These are phyloP conservation scores for Colletotrichum sansevieriae DNA, from an alignment of 2,329 filamentous ascomycete species.

Conservation along the genomic window DNA sequence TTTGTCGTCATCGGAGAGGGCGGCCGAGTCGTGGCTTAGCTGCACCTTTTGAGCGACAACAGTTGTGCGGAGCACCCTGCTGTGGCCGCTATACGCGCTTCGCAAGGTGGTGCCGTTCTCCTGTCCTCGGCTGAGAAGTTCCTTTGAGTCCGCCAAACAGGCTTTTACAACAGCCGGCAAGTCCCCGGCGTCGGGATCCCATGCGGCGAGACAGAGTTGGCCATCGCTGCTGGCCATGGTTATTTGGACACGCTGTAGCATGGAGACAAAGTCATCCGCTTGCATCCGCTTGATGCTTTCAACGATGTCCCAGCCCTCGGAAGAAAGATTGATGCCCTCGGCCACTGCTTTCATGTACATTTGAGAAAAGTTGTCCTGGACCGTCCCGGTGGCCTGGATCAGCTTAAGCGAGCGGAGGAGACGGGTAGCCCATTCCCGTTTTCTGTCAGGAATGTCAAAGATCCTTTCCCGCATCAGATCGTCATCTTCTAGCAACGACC, in stretches of 20 bases:
- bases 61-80: slow-evolving; percentile 79
- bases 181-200: slow-evolving; percentile 49
- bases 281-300: slow-evolving; percentile 71
- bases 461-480: slow-evolving; percentile 63
- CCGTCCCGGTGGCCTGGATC: slow-evolving; percentile 54
- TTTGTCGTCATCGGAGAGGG: slow-evolving; percentile 77
- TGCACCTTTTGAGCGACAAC: slow-evolving; percentile 86
- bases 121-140: slow-evolving; percentile 60
- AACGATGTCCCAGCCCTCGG: slow-evolving; percentile 67
- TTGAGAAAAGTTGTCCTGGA: slow-evolving; percentile 59
- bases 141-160: slow-evolving; percentile 61
- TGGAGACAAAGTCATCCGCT: slow-evolving; percentile 60
- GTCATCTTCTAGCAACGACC: slow-evolving; percentile 71
- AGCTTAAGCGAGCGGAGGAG: slow-evolving; percentile 65
- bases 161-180: slow-evolving; percentile 53
- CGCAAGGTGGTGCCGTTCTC: slow-evolving; percentile 67
- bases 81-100: slow-evolving; percentile 81
- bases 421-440: slow-evolving; percentile 55
- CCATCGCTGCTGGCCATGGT: slow-evolving; percentile 53
- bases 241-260: slow-evolving; percentile 58
- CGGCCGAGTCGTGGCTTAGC: slow-evolving; percentile 79
- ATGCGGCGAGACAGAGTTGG: slow-evolving; percentile 54
- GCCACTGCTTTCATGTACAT: slow-evolving; percentile 73
- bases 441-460: slow-evolving; percentile 47
- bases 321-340: slow-evolving; percentile 63